These are phyloP conservation scores for Eucalyptus tenuipes DNA, from an alignment of 345 rosid genomes.

Conservation along the genomic window DNA sequence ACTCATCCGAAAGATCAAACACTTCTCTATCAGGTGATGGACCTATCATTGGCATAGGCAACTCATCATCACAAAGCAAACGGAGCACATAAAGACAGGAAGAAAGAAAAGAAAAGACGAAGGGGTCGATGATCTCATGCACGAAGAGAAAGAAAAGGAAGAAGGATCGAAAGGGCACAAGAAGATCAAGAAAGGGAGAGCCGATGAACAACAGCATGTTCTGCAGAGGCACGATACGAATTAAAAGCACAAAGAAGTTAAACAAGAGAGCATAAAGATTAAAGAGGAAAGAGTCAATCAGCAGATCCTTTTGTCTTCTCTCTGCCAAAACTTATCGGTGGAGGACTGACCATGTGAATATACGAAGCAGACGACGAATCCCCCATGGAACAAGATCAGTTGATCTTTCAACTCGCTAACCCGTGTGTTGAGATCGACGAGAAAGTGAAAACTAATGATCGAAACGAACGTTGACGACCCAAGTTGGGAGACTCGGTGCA, in stretches of 20 bases:
- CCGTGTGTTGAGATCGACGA: neutral
- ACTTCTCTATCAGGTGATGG: conserved; percentile 91
- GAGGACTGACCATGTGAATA: conserved; percentile 61
- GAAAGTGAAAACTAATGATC: neutral
- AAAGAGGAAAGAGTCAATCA: neutral
- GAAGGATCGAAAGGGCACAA: neutral
- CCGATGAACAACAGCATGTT: neutral
- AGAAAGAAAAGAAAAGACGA: neutral
- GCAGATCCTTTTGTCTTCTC: neutral
- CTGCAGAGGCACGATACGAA: neutral
- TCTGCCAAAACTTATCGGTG: neutral
- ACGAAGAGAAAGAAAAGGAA: neutral
- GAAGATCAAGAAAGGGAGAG: neutral
- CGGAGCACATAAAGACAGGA: neutral
- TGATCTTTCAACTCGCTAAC: neutral
- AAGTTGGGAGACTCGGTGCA: neutral
- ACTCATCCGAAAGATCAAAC: conserved; percentile 74
- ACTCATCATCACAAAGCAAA: neutral
- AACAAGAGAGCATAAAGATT: neutral
- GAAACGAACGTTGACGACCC: neutral
- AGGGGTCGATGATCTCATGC: neutral
- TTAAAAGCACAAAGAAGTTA: neutral
- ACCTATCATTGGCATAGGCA: conserved; percentile 22
- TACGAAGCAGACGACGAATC: conserved; percentile 70
- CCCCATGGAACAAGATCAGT: conserved; percentile 18